Evolutionary conservation across 768 basidiomycete genomes (phyloP).

Genomic region (Pleurotus tuoliensis): DNA sequence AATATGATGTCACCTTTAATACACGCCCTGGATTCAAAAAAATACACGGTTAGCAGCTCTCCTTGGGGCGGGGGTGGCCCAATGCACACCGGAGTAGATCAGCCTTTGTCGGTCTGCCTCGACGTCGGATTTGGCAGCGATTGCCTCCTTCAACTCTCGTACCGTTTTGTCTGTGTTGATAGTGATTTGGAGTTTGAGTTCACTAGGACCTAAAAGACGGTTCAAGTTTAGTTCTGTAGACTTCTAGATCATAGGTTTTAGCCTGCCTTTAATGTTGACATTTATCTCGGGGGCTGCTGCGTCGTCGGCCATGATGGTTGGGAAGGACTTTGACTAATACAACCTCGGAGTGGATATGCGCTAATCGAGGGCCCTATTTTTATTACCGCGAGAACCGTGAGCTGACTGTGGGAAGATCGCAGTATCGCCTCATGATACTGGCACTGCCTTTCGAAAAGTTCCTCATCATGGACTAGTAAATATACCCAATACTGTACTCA

Average conservation of each 20-base stretch:
- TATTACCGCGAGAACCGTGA: background rate
- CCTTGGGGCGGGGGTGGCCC: background rate
- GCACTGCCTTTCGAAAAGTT: background rate
- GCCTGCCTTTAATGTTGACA: constrained; percentile 66
- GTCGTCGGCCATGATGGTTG: constrained; percentile 48
- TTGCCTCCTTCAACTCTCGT: constrained; percentile 83
- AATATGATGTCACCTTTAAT: constrained; percentile 47
- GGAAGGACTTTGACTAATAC: background rate
- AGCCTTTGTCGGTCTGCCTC: constrained; percentile 84
- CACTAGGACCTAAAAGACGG: constrained; percentile 64
- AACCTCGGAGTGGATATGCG: background rate
- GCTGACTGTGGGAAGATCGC: background rate
- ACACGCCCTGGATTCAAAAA: constrained; percentile 50
- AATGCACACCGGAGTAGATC: constrained; percentile 79
- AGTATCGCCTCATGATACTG: background rate
- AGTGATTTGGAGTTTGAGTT: constrained; percentile 87
- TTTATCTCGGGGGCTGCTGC: constrained; percentile 45
- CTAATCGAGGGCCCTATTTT: background rate
- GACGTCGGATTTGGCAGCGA: constrained; percentile 83
- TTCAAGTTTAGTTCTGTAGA: too few species aligned
- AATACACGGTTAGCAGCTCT: background rate
- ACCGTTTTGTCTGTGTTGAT: constrained; percentile 85
- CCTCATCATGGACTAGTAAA: too few species aligned
- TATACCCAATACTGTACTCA: too few species aligned
- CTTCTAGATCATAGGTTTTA: too few species aligned